Evolutionary conservation across 2,329 filamentous ascomycete genomes (phyloP).

Genomic region (Chrysoporthe puriensis): DNA sequence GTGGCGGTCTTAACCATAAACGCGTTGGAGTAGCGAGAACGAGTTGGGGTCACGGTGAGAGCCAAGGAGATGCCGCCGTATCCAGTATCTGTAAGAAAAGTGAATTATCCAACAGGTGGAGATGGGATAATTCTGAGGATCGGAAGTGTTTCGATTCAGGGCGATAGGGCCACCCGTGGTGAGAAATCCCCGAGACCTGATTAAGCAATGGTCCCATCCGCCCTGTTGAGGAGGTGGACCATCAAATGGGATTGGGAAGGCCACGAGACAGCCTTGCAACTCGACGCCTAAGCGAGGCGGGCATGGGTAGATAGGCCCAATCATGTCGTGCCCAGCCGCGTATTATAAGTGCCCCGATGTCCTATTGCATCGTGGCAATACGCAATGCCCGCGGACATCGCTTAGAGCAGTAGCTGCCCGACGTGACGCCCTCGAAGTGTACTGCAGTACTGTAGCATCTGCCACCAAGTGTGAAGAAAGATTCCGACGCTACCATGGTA

Average conservation of each 20-base stretch:
- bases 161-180: not conserved
- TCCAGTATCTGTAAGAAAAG: not conserved
- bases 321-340: not conserved
- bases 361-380: not conserved
- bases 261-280: slow-evolving; percentile 21
- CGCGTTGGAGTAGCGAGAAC: slow-evolving; percentile 2
- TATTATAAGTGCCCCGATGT: not conserved
- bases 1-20: not conserved
- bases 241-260: slow-evolving; percentile 2
- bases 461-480: not conserved
- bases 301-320: not conserved
- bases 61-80: not conserved
- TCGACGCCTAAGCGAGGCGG: slow-evolving; percentile 4
- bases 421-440: not conserved
- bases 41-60: not conserved
- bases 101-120: slow-evolving; percentile 5
- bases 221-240: not conserved
- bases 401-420: not conserved
- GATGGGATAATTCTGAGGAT: not conserved
- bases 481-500: not conserved
- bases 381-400: not conserved
- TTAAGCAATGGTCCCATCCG: not conserved
- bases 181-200: not conserved
- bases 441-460: slow-evolving; percentile 5
- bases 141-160: slow-evolving; percentile 12